Evolutionary conservation across 345 rosid species (phyloP).

Genomic region (Eucalyptus leucophloia): DNA sequence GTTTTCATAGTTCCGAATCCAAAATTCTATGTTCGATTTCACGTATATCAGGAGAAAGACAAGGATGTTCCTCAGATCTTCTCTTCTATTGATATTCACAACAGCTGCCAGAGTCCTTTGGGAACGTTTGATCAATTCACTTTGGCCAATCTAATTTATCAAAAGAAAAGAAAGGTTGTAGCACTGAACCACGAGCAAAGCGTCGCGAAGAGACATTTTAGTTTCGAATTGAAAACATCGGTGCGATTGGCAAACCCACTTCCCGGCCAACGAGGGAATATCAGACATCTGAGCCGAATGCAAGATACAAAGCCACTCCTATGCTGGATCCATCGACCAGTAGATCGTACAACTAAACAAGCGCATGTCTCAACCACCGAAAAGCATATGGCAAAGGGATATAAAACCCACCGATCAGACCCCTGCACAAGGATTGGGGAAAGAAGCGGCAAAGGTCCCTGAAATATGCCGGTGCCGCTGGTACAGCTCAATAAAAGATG

Average conservation of each 20-base stretch:
- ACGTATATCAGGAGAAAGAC: not conserved
- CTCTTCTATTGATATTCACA: not conserved
- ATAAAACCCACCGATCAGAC: not conserved
- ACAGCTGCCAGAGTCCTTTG: no score
- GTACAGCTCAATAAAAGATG: not conserved
- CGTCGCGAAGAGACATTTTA: not conserved
- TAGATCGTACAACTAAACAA: not conserved
- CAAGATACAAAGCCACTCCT: not conserved
- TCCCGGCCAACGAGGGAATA: not conserved
- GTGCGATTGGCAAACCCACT: no score
- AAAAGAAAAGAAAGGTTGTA: not conserved
- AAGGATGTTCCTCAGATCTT: not conserved
- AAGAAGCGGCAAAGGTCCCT: not conserved
- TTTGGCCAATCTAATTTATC: not conserved
- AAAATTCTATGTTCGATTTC: not conserved
- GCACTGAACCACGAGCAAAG: accelerated
- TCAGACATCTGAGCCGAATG: not conserved
- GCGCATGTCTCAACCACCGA: not conserved
- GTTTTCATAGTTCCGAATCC: not conserved
- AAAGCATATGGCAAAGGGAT: not conserved
- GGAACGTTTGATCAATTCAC: not conserved
- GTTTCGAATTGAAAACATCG: not conserved
- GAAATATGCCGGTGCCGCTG: not conserved
- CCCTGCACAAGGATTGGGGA: not conserved
- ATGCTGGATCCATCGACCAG: not conserved